These are phyloP conservation scores for Apiotrichum gamsii DNA, from an alignment of 1,284 basidiomycete species.

Conservation along the genomic window DNA sequence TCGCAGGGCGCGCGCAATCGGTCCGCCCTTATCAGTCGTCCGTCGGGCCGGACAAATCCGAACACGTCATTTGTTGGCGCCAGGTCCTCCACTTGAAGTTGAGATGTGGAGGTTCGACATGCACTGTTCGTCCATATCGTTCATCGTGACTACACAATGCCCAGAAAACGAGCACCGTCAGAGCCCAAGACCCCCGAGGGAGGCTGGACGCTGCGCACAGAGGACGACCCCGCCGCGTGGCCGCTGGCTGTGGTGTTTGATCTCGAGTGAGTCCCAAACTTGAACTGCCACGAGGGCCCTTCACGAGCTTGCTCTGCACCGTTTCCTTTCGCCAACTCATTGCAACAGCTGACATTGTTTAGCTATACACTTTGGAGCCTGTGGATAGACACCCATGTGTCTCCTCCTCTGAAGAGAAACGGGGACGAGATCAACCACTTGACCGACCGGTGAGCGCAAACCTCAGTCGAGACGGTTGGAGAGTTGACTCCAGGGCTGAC, in stretches of 20 bases:
- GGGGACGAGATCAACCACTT: conserved; percentile 57
- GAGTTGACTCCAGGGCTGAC: background rate
- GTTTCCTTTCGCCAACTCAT: background rate
- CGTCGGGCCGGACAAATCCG: too few relatives aligned
- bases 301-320: background rate
- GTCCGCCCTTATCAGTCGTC: too few relatives aligned
- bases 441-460: conserved; percentile 54
- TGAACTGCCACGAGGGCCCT: background rate
- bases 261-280: conserved; percentile 72
- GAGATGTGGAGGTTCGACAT: background rate
- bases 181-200: conserved; percentile 8
- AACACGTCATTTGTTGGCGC: conserved; percentile 2
- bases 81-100: too few relatives aligned
- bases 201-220: conserved; percentile 16
- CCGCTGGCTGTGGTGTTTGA: conserved; percentile 76
- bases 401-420: conserved; percentile 60
- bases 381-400: conserved; percentile 60
- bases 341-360: conserved; percentile 20
- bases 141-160: conserved; percentile 5
- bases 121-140: background rate
- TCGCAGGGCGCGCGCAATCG: too few relatives aligned
- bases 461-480: background rate
- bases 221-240: conserved; percentile 43
- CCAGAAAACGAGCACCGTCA: background rate
- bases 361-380: conserved; percentile 79